Conservation (phyloP, 2,329 filamentous ascomycete genomes). For the Fusarium paranaense region DNA sequence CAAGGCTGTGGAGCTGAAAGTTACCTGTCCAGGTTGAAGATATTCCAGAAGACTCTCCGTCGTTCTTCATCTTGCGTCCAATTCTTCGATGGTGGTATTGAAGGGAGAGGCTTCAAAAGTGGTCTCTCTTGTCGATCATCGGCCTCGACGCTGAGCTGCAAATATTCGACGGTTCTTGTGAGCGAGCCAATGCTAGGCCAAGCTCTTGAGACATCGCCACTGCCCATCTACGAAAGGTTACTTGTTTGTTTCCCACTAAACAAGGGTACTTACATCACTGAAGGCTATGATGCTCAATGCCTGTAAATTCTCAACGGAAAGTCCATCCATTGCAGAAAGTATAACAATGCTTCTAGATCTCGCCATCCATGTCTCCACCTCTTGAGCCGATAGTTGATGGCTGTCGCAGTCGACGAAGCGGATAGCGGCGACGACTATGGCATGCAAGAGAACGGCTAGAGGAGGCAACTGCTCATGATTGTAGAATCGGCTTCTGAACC, state of each 20-base stretch:
- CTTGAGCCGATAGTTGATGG: not conserved
- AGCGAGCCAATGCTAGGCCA: slow-evolving; percentile 48
- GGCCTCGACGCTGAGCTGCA: slow-evolving; percentile 45
- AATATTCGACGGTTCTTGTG: slow-evolving; percentile 46
- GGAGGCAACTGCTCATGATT: slow-evolving; percentile 31
- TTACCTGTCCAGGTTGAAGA: slow-evolving; percentile 49
- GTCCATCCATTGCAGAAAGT: slow-evolving; percentile 35
- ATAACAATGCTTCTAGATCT: slow-evolving; percentile 34
- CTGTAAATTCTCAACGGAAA: slow-evolving; percentile 39
- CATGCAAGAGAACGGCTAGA: slow-evolving; percentile 26
- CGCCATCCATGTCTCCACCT: slow-evolving; percentile 22
- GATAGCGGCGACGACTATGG: slow-evolving; percentile 36
- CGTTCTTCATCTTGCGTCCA: slow-evolving; percentile 50
- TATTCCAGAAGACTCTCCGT: slow-evolving; percentile 49
- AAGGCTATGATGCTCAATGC: slow-evolving; percentile 39
- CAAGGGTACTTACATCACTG: slow-evolving; percentile 22
- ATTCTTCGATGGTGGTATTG: slow-evolving; percentile 33
- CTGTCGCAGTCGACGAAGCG: slow-evolving; percentile 23
- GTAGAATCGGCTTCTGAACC: slow-evolving; percentile 33
- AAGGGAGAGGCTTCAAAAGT: slow-evolving; percentile 1
- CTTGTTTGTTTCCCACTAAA: accelerated
- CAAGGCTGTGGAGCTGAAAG: too few species aligned
- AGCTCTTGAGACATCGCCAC: slow-evolving; percentile 39
- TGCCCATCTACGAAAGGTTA: slow-evolving; percentile 38
- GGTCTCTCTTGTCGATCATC: slow-evolving; percentile 29